Conservation (phyloP, 2,329 filamentous ascomycete species). For the Diaporthe sp. region DNA sequence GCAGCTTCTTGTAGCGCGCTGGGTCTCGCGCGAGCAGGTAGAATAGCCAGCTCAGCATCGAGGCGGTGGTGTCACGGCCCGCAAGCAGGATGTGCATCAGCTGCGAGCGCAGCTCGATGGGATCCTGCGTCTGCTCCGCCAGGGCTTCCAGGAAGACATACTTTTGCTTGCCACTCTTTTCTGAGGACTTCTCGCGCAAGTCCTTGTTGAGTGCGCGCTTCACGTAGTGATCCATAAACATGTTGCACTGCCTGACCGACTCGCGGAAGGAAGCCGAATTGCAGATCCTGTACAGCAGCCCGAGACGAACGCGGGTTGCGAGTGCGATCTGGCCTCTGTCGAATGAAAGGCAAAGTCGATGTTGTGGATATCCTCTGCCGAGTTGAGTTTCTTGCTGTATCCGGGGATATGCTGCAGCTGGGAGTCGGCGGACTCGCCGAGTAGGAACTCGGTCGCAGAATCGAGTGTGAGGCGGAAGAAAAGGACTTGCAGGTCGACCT, state of each 20-base stretch:
- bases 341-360: constrained; percentile 47
- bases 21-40: constrained; percentile 54
- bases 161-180: constrained; percentile 38
- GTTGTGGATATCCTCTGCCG: constrained; percentile 46
- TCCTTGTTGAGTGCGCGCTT: constrained; percentile 63
- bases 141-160: constrained; percentile 61
- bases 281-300: constrained; percentile 56
- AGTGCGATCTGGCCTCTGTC: constrained; percentile 53
- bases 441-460: constrained; percentile 66
- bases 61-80: constrained; percentile 64
- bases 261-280: constrained; percentile 68
- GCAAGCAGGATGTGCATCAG: constrained; percentile 54
- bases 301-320: constrained; percentile 62
- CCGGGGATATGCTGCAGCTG: constrained; percentile 38
- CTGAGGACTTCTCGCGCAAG: constrained; percentile 53
- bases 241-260: constrained; percentile 72
- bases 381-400: constrained; percentile 32
- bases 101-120: constrained; percentile 56
- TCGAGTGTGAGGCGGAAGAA: constrained; percentile 62
- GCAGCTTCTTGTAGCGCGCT: constrained; percentile 53
- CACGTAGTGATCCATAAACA: constrained; percentile 77
- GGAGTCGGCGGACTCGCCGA: constrained; percentile 64
- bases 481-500: constrained; percentile 56
- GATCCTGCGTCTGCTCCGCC: constrained; percentile 54
- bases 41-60: constrained; percentile 60